Conservation (phyloP, 495 filamentous ascomycete species). For the Amniculicola lignicola region DNA sequence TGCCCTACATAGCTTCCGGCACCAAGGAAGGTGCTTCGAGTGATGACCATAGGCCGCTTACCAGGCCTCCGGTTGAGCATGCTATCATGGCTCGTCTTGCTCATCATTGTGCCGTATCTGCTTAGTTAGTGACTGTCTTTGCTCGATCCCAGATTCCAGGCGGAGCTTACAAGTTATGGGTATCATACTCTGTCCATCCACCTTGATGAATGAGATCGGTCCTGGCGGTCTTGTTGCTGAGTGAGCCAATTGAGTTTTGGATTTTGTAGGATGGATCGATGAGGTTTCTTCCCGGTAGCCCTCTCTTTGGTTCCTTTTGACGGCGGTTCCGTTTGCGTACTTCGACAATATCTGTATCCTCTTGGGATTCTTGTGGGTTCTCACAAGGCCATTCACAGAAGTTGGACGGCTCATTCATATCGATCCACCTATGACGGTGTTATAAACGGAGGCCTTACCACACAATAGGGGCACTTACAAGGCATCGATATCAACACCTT, state of each 20-base stretch:
- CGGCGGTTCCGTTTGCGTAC: too few relatives aligned
- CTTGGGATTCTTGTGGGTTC: constrained; percentile 48
- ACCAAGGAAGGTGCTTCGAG: constrained; percentile 78
- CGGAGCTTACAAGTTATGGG: constrained; percentile 62
- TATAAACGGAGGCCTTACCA: not conserved
- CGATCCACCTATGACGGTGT: constrained; percentile 55
- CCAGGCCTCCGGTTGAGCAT: constrained; percentile 67
- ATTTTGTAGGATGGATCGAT: constrained; percentile 73
- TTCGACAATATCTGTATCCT: constrained; percentile 58
- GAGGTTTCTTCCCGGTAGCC: constrained; percentile 62
- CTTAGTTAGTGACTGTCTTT: not conserved
- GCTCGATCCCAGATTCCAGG: not conserved
- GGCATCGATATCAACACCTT: constrained; percentile 77
- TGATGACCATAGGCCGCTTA: constrained; percentile 73
- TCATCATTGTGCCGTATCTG: constrained; percentile 81
- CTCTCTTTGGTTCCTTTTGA: constrained; percentile 55
- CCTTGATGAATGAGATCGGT: constrained; percentile 73
- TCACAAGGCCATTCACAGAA: constrained; percentile 74
- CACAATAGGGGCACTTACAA: constrained; percentile 44
- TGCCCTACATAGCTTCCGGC: constrained; percentile 75
- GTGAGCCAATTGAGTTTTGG: constrained; percentile 57
- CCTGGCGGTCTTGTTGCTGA: constrained; percentile 47
- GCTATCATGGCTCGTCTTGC: constrained; percentile 58
- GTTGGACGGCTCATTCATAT: constrained; percentile 48
- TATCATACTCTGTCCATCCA: constrained; percentile 71